These are phyloP conservation scores for Spathaspora boniae DNA, from an alignment of 805 yeast genomes.

Conservation along the genomic window DNA sequence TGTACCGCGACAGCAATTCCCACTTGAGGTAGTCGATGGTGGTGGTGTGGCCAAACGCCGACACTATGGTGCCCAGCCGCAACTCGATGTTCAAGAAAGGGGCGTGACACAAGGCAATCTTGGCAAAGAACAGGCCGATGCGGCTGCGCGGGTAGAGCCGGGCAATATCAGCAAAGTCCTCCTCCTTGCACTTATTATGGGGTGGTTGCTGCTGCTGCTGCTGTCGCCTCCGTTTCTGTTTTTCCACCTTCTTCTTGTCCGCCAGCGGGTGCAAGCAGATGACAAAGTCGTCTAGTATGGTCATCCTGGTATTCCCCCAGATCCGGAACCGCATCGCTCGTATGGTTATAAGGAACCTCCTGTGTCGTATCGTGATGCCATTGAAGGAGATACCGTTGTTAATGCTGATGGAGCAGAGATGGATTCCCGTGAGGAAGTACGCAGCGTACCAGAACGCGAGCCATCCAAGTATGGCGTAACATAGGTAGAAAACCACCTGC, in stretches of 20 bases:
- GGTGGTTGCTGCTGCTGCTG: background rate
- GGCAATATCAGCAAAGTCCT: constrained; percentile 5
- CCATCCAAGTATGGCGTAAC: constrained; percentile 18
- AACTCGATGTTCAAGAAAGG: constrained; percentile 24
- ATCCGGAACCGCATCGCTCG: constrained; percentile 27
- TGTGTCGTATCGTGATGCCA: constrained; percentile 18
- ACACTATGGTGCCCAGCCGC: constrained; percentile 11
- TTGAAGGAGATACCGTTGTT: constrained; percentile 39
- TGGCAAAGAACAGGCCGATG: constrained; percentile 9
- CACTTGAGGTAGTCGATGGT: constrained; percentile 20
- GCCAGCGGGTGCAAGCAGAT: background rate
- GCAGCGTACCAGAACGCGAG: constrained; percentile 26
- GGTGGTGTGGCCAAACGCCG: constrained; percentile 7
- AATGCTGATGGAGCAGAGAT: constrained; percentile 28
- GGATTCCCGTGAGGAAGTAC: constrained; percentile 30
- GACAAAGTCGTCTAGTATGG: constrained; percentile 26
- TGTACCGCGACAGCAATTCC: constrained; percentile 17
- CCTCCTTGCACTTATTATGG: background rate
- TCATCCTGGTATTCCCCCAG: constrained; percentile 36
- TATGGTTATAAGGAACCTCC: constrained; percentile 13
- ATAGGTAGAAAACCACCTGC: background rate
- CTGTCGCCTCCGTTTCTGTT: background rate
- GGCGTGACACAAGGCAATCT: constrained; percentile 15
- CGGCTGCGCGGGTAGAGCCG: constrained; percentile 18
- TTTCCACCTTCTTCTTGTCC: background rate